Percentiles rank a stretch among this genome's conserved stretches.
phyloP scores from a whole-genome alignment of 2,329 filamentous ascomycete genomes.

The Aotearoamyces nothofagi region DNA sequence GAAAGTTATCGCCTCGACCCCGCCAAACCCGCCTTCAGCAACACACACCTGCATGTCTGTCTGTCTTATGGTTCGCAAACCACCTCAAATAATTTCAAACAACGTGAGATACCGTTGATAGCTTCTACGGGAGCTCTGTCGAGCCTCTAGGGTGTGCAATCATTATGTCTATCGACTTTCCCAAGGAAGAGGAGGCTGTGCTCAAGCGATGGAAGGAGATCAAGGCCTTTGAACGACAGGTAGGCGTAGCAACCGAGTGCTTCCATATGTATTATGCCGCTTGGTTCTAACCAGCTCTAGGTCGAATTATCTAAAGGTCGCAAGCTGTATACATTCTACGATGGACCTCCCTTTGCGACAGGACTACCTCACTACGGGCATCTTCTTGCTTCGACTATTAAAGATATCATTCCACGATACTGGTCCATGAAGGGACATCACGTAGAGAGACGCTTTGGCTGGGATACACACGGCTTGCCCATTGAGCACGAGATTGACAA shows the following conservation, averaged over 20 bases:
- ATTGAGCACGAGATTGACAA: slow-evolving; percentile 98
- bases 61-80: no score
- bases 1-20: no score
- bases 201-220: slow-evolving; percentile 84
- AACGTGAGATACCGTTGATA: no score
- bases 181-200: slow-evolving; percentile 75
- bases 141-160: no score
- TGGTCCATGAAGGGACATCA: slow-evolving; percentile 96
- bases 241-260: no score
- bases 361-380: slow-evolving; percentile 51
- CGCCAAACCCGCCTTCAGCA: no score
- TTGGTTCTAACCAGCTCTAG: slow-evolving; percentile 20
- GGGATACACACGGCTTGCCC: slow-evolving; percentile 89
- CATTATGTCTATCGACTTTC: slow-evolving; percentile 80
- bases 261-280: no score
- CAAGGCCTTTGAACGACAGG: slow-evolving; percentile 76
- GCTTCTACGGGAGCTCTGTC: no score
- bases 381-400: slow-evolving; percentile 80
- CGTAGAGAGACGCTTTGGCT: slow-evolving; percentile 84
- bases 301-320: slow-evolving; percentile 69
- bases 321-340: slow-evolving; percentile 87
- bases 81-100: no score
- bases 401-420: slow-evolving; percentile 91
- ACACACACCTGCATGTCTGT: no score
- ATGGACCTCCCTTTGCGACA: slow-evolving; percentile 69